Conservation (phyloP, 352 stramenopile genomes). For the Hyaloperonospora brassicae region DNA sequence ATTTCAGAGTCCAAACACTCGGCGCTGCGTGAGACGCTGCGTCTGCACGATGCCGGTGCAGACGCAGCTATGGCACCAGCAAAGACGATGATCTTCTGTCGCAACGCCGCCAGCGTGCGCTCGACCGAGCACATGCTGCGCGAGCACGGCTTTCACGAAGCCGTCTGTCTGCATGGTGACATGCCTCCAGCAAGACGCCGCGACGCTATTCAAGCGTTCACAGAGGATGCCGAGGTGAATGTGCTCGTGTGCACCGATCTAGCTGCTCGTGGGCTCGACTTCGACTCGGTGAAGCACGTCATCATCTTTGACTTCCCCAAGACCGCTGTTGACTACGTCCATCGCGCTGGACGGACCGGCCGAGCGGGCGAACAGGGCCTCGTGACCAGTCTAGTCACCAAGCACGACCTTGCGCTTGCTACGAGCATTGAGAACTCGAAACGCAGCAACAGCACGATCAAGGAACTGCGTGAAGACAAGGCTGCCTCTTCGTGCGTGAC, state of each 20-base stretch:
- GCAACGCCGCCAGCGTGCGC: slow-evolving; percentile 58
- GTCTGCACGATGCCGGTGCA: too few relatives aligned
- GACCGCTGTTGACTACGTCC: slow-evolving; percentile 90
- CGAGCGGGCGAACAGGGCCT: slow-evolving; percentile 47
- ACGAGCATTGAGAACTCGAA: slow-evolving; percentile 64
- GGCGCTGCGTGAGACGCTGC: slow-evolving; percentile 49
- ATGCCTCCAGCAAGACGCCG: slow-evolving; percentile 54
- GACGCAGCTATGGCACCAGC: slow-evolving; percentile 24
- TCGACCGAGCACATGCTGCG: slow-evolving; percentile 80
- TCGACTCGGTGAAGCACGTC: slow-evolving; percentile 84
- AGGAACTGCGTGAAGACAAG: slow-evolving; percentile 35
- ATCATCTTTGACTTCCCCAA: slow-evolving; percentile 92
- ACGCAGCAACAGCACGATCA: slow-evolving; percentile 42
- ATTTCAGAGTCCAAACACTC: slow-evolving; percentile 60
- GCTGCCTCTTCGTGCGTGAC: background rate
- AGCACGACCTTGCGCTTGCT: slow-evolving; percentile 55
- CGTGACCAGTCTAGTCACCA: slow-evolving; percentile 72
- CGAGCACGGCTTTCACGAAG: slow-evolving; percentile 52
- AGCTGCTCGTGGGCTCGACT: slow-evolving; percentile 88
- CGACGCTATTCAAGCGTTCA: slow-evolving; percentile 51
- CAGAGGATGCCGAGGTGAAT: slow-evolving; percentile 28
- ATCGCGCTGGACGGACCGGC: slow-evolving; percentile 77
- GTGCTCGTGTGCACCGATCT: slow-evolving; percentile 92
- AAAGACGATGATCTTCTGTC: slow-evolving; percentile 75
- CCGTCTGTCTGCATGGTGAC: slow-evolving; percentile 66